Evolutionary conservation across 164 flowering plant species (phyloP).

Genomic region (Vitis labrusca): DNA sequence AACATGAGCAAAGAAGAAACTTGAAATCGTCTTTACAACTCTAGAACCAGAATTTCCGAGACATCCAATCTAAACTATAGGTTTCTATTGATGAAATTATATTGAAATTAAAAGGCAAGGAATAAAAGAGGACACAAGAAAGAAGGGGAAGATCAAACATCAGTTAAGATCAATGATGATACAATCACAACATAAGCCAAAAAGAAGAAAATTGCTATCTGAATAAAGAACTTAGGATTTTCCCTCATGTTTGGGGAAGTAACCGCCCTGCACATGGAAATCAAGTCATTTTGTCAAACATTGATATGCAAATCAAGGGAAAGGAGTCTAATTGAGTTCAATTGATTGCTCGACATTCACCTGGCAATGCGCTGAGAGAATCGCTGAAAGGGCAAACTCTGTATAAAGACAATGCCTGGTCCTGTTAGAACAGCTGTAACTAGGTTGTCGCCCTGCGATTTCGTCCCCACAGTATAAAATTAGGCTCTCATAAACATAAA

Average conservation of each 20-base stretch:
- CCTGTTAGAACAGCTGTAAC: slow-evolving; percentile 77
- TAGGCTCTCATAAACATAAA: background rate
- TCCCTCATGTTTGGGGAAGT: slow-evolving; percentile 94
- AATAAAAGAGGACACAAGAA: background rate
- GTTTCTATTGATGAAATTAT: too few species aligned
- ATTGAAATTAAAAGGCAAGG: background rate
- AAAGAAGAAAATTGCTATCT: slow-evolving; percentile 83
- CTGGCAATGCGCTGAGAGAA: slow-evolving; percentile 85
- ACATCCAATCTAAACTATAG: too few species aligned
- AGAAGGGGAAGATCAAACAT: slow-evolving; percentile 34
- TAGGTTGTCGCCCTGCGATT: slow-evolving; percentile 62
- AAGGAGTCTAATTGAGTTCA: background rate
- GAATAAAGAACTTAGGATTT: slow-evolving; percentile 89
- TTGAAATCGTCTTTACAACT: too few species aligned
- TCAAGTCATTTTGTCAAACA: background rate
- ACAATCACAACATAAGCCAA: slow-evolving; percentile 89
- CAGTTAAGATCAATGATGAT: slow-evolving; percentile 90
- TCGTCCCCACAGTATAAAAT: background rate
- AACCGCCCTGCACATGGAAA: slow-evolving; percentile 72
- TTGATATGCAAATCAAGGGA: background rate
- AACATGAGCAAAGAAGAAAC: too few species aligned
- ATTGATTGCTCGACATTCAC: slow-evolving; percentile 24
- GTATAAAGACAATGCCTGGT: slow-evolving; percentile 88
- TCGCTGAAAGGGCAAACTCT: slow-evolving; percentile 82
- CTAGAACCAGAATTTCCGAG: too few species aligned